phyloP scores from a whole-genome alignment of 1,284 basidiomycete species.

The Singerocomus inundabilis region DNA sequence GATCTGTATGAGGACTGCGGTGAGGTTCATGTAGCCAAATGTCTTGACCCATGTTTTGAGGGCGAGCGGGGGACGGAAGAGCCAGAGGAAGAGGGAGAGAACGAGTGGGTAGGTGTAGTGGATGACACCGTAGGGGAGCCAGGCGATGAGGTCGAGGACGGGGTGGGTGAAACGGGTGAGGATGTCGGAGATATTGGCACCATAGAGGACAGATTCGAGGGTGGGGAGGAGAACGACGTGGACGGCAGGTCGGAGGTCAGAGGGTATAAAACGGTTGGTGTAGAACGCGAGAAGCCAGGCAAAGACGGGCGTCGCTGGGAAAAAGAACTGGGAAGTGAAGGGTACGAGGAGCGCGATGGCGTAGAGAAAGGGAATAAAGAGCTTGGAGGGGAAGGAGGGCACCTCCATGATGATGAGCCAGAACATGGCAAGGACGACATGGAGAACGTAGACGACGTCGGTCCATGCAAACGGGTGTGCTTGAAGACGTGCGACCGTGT shows the following conservation, averaged over 20 bases:
- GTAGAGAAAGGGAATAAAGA: conserved; percentile 79
- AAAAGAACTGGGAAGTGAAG: conserved; percentile 88
- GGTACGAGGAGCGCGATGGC: conserved; percentile 73
- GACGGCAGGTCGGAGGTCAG: conserved; percentile 72
- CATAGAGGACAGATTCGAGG: conserved; percentile 91
- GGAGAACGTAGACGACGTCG: conserved; percentile 65
- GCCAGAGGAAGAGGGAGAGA: conserved; percentile 75
- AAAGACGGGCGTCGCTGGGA: conserved; percentile 87
- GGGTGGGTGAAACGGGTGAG: conserved; percentile 93
- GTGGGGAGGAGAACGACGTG: conserved; percentile 93
- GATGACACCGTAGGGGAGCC: conserved; percentile 93
- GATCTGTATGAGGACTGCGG: conserved; percentile 89
- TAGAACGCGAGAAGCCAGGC: conserved; percentile 86
- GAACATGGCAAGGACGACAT: conserved; percentile 65
- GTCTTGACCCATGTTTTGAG: conserved; percentile 86
- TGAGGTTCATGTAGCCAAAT: conserved; percentile 93
- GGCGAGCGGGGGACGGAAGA: conserved; percentile 76
- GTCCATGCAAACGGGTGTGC: conserved; percentile 58
- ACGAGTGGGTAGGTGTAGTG: conserved; percentile 88
- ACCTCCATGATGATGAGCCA: conserved; percentile 78
- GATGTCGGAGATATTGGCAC: conserved; percentile 96
- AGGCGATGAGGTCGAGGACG: conserved; percentile 88
- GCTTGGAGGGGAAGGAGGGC: conserved; percentile 73
- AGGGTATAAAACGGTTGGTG: conserved; percentile 83
- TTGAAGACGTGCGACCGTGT: conserved; percentile 64